Evolutionary conservation across 2,329 filamentous ascomycete species (phyloP).

Genomic region (Tolypocladium tropicale): DNA sequence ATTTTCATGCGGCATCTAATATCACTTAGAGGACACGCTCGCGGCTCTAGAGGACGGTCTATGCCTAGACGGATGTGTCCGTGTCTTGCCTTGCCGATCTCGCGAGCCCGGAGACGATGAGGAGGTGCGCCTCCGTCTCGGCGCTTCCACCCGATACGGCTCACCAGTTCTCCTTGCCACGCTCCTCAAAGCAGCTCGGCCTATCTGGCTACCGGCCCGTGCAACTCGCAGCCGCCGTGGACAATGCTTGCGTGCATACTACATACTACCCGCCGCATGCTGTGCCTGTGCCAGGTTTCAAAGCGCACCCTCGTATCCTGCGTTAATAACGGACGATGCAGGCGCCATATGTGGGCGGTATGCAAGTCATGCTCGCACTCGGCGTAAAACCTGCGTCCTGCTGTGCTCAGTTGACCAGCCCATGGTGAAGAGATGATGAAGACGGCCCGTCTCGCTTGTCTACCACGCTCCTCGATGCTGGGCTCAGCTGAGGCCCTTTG

Average conservation of each 20-base stretch:
- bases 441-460: neutral
- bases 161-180: neutral
- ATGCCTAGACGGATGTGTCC: conserved; percentile 5
- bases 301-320: neutral
- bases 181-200: neutral
- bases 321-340: neutral
- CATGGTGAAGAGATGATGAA: neutral
- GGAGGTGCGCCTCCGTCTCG: neutral
- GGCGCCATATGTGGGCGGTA: neutral
- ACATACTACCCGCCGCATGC: neutral
- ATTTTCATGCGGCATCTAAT: conserved; percentile 3
- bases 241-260: neutral
- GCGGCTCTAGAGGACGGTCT: conserved; percentile 6
- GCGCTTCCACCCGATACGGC: neutral
- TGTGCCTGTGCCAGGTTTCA: neutral
- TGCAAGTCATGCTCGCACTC: conserved; percentile 3
- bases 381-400: neutral
- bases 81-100: neutral
- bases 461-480: neutral
- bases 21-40: conserved; percentile 10
- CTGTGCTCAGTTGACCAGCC: neutral
- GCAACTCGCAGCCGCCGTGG: neutral
- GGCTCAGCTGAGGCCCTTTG: neutral
- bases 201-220: neutral
- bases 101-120: neutral